These are phyloP conservation scores for Rhizopus stolonifer DNA, from an alignment of 371 early-diverging fungal genomes.

Conservation along the genomic window DNA sequence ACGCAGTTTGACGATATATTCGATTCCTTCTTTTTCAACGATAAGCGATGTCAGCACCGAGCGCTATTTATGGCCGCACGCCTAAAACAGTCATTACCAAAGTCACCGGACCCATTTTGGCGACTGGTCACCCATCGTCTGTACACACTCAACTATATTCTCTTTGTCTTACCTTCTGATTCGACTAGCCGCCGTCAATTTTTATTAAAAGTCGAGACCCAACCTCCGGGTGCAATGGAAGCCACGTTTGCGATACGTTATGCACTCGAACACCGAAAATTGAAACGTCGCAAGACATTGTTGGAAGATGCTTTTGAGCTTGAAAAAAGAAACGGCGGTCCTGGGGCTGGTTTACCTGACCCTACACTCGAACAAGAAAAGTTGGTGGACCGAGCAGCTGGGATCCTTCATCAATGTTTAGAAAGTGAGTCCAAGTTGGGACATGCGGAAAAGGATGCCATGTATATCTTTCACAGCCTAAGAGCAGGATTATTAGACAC, in stretches of 20 bases:
- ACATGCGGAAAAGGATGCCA: conserved; percentile 48
- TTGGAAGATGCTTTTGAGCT: conserved; percentile 31
- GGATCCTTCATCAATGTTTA: conserved; percentile 42
- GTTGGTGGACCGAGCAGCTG: conserved; percentile 34
- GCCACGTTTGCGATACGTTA: conserved; percentile 44
- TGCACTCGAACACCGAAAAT: conserved; percentile 30
- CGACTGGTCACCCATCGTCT: conserved; percentile 39
- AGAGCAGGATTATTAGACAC: conserved; percentile 37
- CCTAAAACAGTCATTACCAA: conserved; percentile 33
- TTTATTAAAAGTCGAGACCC: conserved; percentile 23
- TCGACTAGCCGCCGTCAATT: conserved; percentile 31
- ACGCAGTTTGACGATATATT: conserved; percentile 43
- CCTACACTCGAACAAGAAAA: neutral
- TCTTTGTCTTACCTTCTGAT: conserved; percentile 41
- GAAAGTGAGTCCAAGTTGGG: conserved; percentile 48
- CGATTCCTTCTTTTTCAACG: conserved; percentile 47
- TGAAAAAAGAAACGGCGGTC: conserved; percentile 29
- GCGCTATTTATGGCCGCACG: conserved; percentile 49
- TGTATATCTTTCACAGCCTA: conserved; percentile 53
- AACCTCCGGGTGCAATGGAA: conserved; percentile 39
- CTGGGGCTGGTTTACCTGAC: conserved; percentile 16
- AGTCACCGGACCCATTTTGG: conserved; percentile 22
- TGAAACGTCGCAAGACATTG: conserved; percentile 18
- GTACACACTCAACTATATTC: conserved; percentile 45
- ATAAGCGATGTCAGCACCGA: conserved; percentile 47